Conservation (phyloP, 1,284 basidiomycete genomes). For the Agroathelia rolfsii region DNA sequence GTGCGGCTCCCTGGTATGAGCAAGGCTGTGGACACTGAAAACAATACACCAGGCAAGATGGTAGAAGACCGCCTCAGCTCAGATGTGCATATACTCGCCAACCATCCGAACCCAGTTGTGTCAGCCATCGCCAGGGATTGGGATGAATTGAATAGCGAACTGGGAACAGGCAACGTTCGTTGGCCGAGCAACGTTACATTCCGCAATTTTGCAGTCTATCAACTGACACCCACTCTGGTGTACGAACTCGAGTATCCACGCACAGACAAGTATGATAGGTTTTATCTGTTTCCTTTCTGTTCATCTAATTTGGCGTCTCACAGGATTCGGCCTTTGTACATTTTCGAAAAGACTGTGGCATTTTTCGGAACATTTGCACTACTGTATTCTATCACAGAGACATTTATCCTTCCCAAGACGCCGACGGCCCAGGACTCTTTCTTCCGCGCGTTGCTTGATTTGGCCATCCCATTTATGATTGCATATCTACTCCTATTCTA, state of each 20-base stretch:
- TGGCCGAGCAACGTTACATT: conserved; percentile 87
- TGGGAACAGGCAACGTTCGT: conserved; percentile 58
- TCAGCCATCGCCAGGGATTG: conserved; percentile 69
- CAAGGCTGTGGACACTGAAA: too few species aligned
- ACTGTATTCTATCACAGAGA: conserved; percentile 86
- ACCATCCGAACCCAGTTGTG: conserved; percentile 65
- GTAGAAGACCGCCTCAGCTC: conserved; percentile 10
- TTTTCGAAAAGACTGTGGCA: conserved; percentile 91
- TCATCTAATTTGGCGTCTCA: conserved; percentile 1
- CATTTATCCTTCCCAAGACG: conserved; percentile 81
- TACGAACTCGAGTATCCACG: conserved; percentile 96
- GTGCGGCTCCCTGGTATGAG: too few species aligned
- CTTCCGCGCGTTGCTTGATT: conserved; percentile 69
- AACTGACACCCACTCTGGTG: conserved; percentile 86
- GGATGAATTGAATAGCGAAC: conserved; percentile 67
- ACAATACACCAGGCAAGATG: conserved; percentile 12
- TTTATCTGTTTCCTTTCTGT: too few species aligned
- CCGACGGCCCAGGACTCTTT: conserved; percentile 69
- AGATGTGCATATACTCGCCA: too few species aligned
- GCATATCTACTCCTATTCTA: conserved; percentile 75
- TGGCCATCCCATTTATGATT: conserved; percentile 90
- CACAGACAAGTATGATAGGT: conserved; percentile 55
- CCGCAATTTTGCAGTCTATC: conserved; percentile 81
- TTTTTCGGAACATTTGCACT: conserved; percentile 94
- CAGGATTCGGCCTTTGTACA: conserved; percentile 83